Base-by-base conservation (phyloP, 2,329 filamentous ascomycete species). In the Calonectria henricotiae region DNA sequence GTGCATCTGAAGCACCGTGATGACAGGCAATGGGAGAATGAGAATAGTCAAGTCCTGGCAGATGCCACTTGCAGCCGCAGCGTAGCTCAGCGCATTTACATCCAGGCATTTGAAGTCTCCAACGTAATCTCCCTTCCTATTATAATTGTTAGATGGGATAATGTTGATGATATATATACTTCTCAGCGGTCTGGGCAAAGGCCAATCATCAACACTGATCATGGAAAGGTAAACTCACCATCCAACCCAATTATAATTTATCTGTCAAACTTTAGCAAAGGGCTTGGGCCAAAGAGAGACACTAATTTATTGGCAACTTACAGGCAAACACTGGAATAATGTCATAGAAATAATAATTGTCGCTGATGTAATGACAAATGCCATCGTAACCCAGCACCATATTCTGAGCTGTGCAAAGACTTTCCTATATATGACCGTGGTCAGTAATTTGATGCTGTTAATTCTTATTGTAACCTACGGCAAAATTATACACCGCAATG, bases 21-120 rank as follows among this genome's bases (percentile, higher is more conserved):
- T 58, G 6, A 58, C 51, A 9, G 51, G 51, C 3, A 58, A n/a
- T 5, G 51, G 51, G 11, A 58, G 51, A 0, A 58, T 15, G 12
- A 58, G 51, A 27, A 58, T 58, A 8, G 37, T 58, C 32, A 58
- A 23, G 20, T 58, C 51, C 23, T 58, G 51, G 3, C 5, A 9
- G 51, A 58, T 58, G 3, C 51, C 51, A 11, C 51, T 58, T 15
- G 51, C 51, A 17, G 20, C 51, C 12, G 51, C 51, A 58, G 51
- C 51, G 9, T 25, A 58, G 17, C 51, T 58, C 12, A 58, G 51
- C 6, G 51, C 35, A 27, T 58, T 58, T 4, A 58, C 51, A 3
- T 58, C 23, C 3, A 58, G 25, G 12, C 51, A 58, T 17, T 58
- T 39, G 2, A 17, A 2, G 12, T 39, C 4, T 8, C 13, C 32